A percentile compares a stretch with the other conserved stretches of the same genome.
phyloP scores from a whole-genome alignment of 306 rosid genomes.

The Pachyrhizus erosus region DNA sequence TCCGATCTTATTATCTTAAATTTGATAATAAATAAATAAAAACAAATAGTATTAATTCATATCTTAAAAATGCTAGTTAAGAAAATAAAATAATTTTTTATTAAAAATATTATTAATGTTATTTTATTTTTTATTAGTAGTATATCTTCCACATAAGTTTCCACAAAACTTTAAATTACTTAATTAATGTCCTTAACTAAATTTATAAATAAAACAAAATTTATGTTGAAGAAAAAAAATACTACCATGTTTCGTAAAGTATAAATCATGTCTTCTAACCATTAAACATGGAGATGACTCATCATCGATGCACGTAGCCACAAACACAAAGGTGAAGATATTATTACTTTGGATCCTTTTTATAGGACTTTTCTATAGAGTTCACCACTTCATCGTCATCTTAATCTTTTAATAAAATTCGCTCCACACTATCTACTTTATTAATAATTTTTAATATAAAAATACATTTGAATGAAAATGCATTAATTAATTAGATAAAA shows the following conservation, averaged over 20 bases:
- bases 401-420: not conserved
- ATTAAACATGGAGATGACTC: constrained; percentile 21
- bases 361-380: not conserved
- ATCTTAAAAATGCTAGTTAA: not conserved
- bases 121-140: not conserved
- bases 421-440: not conserved
- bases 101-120: not conserved
- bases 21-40: not conserved
- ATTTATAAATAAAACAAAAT: not conserved
- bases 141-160: not conserved
- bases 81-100: not conserved
- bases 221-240: not conserved
- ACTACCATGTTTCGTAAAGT: not conserved
- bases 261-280: not conserved
- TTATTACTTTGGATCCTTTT: not conserved
- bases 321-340: constrained; percentile 21
- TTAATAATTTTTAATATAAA: not conserved
- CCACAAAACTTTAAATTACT: not conserved
- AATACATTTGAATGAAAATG: not conserved
- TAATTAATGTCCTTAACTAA: not conserved
- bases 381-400: no score
- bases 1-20: not conserved
- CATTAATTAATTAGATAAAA: not conserved
- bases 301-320: not conserved
- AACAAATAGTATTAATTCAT: not conserved